Evolutionary conservation across 23 red algal genomes (phyloP).

Genomic region (Gracilariopsis chorda): DNA sequence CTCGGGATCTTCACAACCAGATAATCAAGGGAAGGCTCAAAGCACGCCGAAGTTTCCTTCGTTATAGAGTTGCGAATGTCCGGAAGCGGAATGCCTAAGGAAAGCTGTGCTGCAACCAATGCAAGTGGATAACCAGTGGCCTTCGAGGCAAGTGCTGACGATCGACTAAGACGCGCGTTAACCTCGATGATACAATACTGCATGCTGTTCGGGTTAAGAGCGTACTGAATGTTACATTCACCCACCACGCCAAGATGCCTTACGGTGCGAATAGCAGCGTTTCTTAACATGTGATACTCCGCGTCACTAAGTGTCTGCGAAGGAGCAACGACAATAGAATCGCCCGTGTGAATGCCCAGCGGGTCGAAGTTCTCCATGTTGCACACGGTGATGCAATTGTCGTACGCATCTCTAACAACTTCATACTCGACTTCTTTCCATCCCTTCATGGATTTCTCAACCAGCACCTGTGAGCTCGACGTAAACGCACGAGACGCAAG

Average conservation of each 20-base stretch:
- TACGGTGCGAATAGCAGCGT: slow-evolving; percentile 91
- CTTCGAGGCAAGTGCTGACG: slow-evolving; percentile 97
- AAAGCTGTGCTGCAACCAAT: slow-evolving; percentile 95
- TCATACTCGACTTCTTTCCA: slow-evolving; percentile 99
- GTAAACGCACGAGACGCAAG: slow-evolving; percentile 90
- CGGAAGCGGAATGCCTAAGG: slow-evolving; percentile 77
- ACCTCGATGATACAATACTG: slow-evolving; percentile 99
- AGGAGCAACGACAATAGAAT: slow-evolving; percentile 97
- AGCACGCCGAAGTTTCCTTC: slow-evolving; percentile 90
- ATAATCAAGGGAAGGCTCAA: slow-evolving; percentile 97
- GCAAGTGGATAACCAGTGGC: slow-evolving; percentile 98
- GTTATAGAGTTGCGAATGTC: slow-evolving; percentile 91
- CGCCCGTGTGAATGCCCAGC: slow-evolving; percentile 93
- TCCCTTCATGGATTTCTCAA: slow-evolving; percentile 95
- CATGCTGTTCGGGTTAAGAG: slow-evolving; percentile 80
- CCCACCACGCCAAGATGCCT: slow-evolving; percentile 97
- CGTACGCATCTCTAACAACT: slow-evolving; percentile 95
- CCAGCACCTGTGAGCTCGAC: slow-evolving; percentile 84
- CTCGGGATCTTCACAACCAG: slow-evolving; percentile 97
- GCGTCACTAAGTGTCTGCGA: slow-evolving; percentile 91
- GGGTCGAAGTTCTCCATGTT: slow-evolving; percentile 99
- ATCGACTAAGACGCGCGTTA: slow-evolving; percentile 93
- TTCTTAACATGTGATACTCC: slow-evolving; percentile 98
- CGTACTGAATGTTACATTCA: slow-evolving; percentile 99
- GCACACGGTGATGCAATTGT: slow-evolving; percentile 99